Base-by-base conservation (phyloP, 371 early-diverging fungal genomes). In the Nematocida homosporus region DNA sequence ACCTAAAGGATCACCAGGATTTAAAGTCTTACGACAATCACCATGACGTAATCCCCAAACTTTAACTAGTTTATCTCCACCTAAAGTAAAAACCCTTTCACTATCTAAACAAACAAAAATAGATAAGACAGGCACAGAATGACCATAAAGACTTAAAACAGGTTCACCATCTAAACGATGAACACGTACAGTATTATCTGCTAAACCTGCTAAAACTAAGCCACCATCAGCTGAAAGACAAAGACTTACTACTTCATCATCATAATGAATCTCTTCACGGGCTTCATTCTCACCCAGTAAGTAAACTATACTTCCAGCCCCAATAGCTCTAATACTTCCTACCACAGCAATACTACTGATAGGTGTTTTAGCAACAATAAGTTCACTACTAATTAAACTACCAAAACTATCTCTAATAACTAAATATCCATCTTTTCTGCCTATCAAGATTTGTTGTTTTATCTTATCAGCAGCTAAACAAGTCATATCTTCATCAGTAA, bases 1-100 rank as follows among this genome's bases (percentile, higher is more conserved):
- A 32, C 75, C 75, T 2, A 64, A 50, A 13, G 77, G 51, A 60
- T 81, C 76, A 23, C 63, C 78, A 13, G 66, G 66, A 42, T 79
- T 66, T 8, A 82, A 60, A 13, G 78, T 81, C 53, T 84, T 84
- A 37, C 81, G 79, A 66, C 84, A 84, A 30, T 84, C 84, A 55
- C 84, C 84, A 66, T 81, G 83, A 16, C 80, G 63, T 29, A 80
- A 20, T 29, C 84, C 83, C 84, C 84, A 84, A 18, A 84, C 66
- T 56, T 84, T 84, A 16, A 84, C 56, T 1, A 81, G 50, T 41
- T 82, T 84, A 61, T 84, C 84, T 20, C 77, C 56, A 50, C 83
- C 82, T 32, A 77, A 78, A 1, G 78, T 82, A 32, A 72, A 52
- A 35, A 84, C 8, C 32, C 60, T 16, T 5, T 78, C 78, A 27